Base-by-base conservation (phyloP, 192 early-diverging fungal species). In the Coemansia sp. region DNA sequence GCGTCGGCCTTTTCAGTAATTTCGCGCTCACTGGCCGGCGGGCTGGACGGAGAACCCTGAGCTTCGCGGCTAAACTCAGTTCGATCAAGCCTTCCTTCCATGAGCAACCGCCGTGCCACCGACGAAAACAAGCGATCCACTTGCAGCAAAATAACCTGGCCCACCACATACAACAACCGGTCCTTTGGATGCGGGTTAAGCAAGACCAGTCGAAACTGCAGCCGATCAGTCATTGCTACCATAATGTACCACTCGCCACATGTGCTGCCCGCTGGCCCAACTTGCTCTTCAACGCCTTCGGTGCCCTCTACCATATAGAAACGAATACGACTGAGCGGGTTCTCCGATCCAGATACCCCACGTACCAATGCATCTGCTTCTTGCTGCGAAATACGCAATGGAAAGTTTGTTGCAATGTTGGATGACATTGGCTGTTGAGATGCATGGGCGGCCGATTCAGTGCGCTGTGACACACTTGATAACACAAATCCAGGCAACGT, bases 261-360 rank as follows among this genome's bases (percentile, higher is more conserved):
- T 2, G 51, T 29, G 17, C 38, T 37, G 60, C 47, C 51, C 8
- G 11, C 39, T 45, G 69, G 68, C 56, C 47, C 51, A 23, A 15
- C 52, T 51, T 76, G 68, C 60, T 69, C 73, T 22, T 69, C 68
- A 11, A 65, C 68, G 58, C 77, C 77, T 35, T 80, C 76, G 9
- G 71, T 73, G 56, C 76, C 76, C 51, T 80, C 77, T 35, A 80
- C 63, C 68, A 70, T 70, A 50, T 80, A 80, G 63, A 79, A 79
- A 17, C 76, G 71, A 35, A 79, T 66, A 9, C 76, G 67, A 24
- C 59, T 60, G 37, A 67, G 56, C 45, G 71, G 67, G 12, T 64
- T 63, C 23, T 73, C 71, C 0, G 58, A 52, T 10, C 72, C 76
- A 23, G 52, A 51, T 22, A 79, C 68, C 25, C 67, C 76, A 14